Conservation (phyloP, 805 yeast species). For the Pichia scutulata region DNA sequence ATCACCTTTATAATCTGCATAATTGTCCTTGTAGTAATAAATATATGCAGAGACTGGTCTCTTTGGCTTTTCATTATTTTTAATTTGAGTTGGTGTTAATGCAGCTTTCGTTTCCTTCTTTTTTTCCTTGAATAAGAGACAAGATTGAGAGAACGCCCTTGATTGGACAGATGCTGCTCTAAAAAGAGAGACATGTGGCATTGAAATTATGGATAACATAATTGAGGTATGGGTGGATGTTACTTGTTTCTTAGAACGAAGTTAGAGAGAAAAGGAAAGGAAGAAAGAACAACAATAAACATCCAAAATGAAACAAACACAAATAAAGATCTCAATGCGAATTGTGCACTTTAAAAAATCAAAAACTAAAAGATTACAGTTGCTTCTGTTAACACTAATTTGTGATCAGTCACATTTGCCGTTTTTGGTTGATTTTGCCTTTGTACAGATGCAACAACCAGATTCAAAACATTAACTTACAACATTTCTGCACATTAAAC, state of each 20-base stretch:
- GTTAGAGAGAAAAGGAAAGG: not conserved
- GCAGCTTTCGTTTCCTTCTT: slow-evolving; percentile 5
- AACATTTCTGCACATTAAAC: not conserved
- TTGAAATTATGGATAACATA: not conserved
- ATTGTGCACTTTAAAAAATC: not conserved
- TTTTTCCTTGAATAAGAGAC: slow-evolving; percentile 10
- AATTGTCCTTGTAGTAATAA: slow-evolving; percentile 14
- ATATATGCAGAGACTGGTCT: slow-evolving; percentile 15
- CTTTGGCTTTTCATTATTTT: slow-evolving; percentile 18
- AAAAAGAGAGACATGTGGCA: not conserved
- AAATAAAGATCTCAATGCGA: not conserved
- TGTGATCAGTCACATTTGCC: not conserved
- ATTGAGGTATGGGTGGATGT: not conserved
- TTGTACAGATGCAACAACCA: not conserved
- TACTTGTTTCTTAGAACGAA: not conserved
- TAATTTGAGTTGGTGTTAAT: slow-evolving; percentile 7
- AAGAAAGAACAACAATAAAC: no score
- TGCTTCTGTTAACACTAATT: not conserved
- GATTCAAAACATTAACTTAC: not conserved
- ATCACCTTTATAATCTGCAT: slow-evolving; percentile 4
- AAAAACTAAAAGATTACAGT: not conserved
- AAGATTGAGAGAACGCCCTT: slow-evolving; percentile 7
- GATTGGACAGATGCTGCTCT: not conserved
- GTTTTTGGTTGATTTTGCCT: not conserved
- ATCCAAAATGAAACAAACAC: no score